These are phyloP conservation scores for Dictyostelium purpureum DNA, from an alignment of 78 protist genomes.

Conservation along the genomic window DNA sequence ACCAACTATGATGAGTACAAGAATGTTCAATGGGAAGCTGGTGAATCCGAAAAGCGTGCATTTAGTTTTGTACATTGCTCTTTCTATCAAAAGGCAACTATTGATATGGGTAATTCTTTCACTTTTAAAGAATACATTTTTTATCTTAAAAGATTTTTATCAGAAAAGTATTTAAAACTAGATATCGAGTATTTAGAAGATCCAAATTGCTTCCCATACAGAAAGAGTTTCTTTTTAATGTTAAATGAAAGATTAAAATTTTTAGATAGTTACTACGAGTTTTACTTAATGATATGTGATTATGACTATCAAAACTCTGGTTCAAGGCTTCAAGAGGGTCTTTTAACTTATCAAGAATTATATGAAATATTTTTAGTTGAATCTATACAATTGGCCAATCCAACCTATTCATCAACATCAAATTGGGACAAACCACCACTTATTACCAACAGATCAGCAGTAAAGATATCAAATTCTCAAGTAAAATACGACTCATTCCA, in stretches of 20 bases:
- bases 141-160: not conserved
- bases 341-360: constrained; percentile 5
- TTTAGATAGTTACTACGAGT: constrained; percentile 8
- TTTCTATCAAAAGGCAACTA: not conserved
- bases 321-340: not conserved
- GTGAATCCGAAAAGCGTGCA: not conserved
- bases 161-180: no score
- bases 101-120: not conserved
- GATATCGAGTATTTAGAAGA: not conserved
- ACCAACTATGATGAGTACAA: not conserved
- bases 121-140: not conserved
- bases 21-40: not conserved
- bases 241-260: constrained; percentile 14
- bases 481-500: not conserved
- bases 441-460: constrained; percentile 1
- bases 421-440: constrained; percentile 63
- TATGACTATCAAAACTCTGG: not conserved
- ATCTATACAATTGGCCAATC: constrained; percentile 30
- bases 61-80: not conserved
- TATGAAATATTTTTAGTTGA: constrained; percentile 17
- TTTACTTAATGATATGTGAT: not conserved
- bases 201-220: not conserved
- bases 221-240: constrained; percentile 19
- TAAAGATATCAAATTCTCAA: not conserved
- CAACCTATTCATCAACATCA: not conserved